Conservation (phyloP, 352 stramenopile genomes). For the Globisporangium cederbergense region DNA sequence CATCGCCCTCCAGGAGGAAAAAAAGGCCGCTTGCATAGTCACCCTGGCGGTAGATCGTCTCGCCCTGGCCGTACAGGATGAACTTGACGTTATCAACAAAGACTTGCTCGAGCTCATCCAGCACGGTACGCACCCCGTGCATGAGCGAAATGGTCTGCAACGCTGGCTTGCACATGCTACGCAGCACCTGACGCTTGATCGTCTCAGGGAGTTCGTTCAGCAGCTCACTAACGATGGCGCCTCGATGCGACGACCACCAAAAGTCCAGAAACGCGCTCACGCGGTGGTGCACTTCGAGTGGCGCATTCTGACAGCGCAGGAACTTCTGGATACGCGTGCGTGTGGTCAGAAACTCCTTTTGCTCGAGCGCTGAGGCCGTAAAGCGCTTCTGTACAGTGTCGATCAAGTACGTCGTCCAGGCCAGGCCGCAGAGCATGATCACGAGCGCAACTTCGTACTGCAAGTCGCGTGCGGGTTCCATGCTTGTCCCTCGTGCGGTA, state of each 20-base stretch:
- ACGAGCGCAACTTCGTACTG: conserved; percentile 30
- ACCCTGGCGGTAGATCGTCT: conserved; percentile 27
- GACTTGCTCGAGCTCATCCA: conserved; percentile 29
- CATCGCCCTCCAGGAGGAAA: conserved; percentile 52
- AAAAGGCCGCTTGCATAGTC: conserved; percentile 63
- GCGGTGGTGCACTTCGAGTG: conserved; percentile 27
- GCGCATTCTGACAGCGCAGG: conserved; percentile 33
- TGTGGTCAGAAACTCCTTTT: conserved; percentile 35
- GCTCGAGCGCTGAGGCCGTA: conserved; percentile 32
- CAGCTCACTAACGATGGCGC: conserved; percentile 30
- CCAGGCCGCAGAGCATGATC: conserved; percentile 38
- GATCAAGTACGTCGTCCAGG: conserved; percentile 35
- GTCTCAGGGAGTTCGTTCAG: conserved; percentile 25
- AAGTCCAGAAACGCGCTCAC: conserved; percentile 43
- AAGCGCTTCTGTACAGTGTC: conserved; percentile 43
- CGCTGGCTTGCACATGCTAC: conserved; percentile 27
- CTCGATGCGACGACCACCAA: conserved; percentile 40
- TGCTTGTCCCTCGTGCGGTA: conserved; percentile 20
- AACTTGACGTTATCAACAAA: conserved; percentile 33
- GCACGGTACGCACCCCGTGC: conserved; percentile 12
- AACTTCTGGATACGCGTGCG: conserved; percentile 34
- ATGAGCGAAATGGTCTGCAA: conserved; percentile 28
- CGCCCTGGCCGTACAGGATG: conserved; percentile 12
- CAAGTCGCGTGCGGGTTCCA: conserved; percentile 27
- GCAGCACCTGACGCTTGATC: conserved; percentile 28